phyloP scores from a whole-genome alignment of 805 yeast genomes.

The Nakazawaea wyomingensis region DNA sequence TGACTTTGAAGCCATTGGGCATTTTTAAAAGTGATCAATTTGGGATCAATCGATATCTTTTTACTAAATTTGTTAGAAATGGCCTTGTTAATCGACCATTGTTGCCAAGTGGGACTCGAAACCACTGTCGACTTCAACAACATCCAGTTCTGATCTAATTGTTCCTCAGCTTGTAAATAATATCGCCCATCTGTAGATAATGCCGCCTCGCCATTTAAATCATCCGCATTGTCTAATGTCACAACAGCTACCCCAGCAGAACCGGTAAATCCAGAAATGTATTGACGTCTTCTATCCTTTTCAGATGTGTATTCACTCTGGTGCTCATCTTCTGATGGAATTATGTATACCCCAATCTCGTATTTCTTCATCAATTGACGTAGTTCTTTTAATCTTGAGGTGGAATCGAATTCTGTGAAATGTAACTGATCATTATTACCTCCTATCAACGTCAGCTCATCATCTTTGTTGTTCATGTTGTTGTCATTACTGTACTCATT shows the following conservation, averaged over 20 bases:
- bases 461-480: too few relatives aligned
- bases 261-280: constrained; percentile 85
- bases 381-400: constrained; percentile 31
- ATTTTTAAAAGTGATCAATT: constrained; percentile 49
- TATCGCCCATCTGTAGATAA: constrained; percentile 93
- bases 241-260: constrained; percentile 91
- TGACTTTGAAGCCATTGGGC: constrained; percentile 35
- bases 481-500: too few relatives aligned
- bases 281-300: constrained; percentile 78
- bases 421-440: not conserved
- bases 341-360: constrained; percentile 47
- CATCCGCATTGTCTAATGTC: constrained; percentile 36
- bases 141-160: constrained; percentile 75
- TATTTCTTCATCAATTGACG: constrained; percentile 40
- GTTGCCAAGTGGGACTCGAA: constrained; percentile 75
- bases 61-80: constrained; percentile 35
- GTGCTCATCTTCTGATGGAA: constrained; percentile 85
- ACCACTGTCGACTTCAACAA: constrained; percentile 73
- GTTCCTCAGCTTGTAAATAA: constrained; percentile 83
- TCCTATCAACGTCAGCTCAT: constrained; percentile 3
- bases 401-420: constrained; percentile 22
- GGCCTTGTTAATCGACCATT: constrained; percentile 63
- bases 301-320: constrained; percentile 84
- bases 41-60: constrained; percentile 82
- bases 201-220: constrained; percentile 56